Percentiles rank a stretch among this genome's conserved stretches.
phyloP scores from a whole-genome alignment of 768 basidiomycete species.

The Phylloporus sp. region DNA sequence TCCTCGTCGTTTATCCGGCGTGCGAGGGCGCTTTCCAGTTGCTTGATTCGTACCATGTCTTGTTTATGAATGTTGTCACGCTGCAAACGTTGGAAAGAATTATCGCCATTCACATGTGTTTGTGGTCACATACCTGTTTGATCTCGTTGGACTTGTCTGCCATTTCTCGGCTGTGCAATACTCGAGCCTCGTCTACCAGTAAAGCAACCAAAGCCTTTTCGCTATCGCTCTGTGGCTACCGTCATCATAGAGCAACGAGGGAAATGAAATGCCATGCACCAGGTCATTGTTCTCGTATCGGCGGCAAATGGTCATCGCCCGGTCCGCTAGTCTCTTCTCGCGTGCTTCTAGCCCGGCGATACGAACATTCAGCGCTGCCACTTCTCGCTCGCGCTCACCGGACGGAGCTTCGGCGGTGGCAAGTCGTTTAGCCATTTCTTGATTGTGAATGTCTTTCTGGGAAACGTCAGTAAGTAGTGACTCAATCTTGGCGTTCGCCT shows the following conservation, averaged over 20 bases:
- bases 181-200: constrained; percentile 42
- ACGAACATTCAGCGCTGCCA: constrained; percentile 16
- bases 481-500: constrained; percentile 17
- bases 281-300: constrained; percentile 46
- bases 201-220: constrained; percentile 49
- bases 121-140: constrained; percentile 39
- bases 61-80: constrained; percentile 45
- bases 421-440: constrained; percentile 23
- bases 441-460: constrained; percentile 15
- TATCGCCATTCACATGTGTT: background rate
- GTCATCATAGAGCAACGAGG: constrained; percentile 8
- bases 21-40: constrained; percentile 46
- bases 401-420: constrained; percentile 20
- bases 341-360: constrained; percentile 26
- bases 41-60: constrained; percentile 41
- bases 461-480: constrained; percentile 21
- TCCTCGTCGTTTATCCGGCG: constrained; percentile 39
- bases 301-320: constrained; percentile 26
- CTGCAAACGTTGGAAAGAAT: constrained; percentile 28
- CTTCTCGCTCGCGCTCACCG: constrained; percentile 29
- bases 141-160: constrained; percentile 56
- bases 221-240: constrained; percentile 38
- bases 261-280: constrained; percentile 35
- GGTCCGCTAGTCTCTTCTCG: constrained; percentile 25
- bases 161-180: constrained; percentile 49